Evolutionary conservation across 176 grass and related monocot genomes (phyloP).

Genomic region (Zoysia pacifica): DNA sequence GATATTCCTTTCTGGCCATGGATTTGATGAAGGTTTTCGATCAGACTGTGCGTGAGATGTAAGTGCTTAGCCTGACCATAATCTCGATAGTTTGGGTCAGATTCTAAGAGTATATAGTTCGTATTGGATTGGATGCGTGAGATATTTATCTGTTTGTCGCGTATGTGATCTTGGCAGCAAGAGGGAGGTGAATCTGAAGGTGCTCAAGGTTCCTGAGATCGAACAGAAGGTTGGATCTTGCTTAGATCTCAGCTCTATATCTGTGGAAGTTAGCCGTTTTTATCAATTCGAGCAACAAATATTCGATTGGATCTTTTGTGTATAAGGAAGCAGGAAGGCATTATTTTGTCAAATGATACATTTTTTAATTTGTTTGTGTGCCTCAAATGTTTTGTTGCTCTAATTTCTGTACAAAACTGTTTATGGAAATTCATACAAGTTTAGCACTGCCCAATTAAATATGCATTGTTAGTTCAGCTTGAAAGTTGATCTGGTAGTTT

Average conservation of each 20-base stretch:
- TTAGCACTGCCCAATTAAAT: slow-evolving; percentile 20
- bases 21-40: slow-evolving; percentile 99
- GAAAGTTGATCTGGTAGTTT: slow-evolving; percentile 2
- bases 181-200: slow-evolving; percentile 98
- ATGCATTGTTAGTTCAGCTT: slow-evolving; percentile 6
- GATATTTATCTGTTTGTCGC: slow-evolving; percentile 36
- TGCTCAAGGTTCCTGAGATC: slow-evolving; percentile 98
- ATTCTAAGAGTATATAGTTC: background rate
- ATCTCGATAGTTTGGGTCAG: background rate
- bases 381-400: slow-evolving; percentile 6
- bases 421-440: background rate
- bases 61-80: slow-evolving; percentile 38
- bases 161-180: slow-evolving; percentile 58
- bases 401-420: slow-evolving; percentile 1
- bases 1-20: slow-evolving; percentile 36
- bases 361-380: slow-evolving; percentile 11
- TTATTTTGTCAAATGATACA: background rate
- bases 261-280: background rate
- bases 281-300: background rate
- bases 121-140: slow-evolving; percentile 9
- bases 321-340: background rate
- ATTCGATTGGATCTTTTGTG: slow-evolving; percentile 19
- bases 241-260: slow-evolving; percentile 34
- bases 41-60: slow-evolving; percentile 97
- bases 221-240: slow-evolving; percentile 92